Evolutionary conservation across 1,139 yeast species (phyloP).

Genomic region (Arxiozyma bovina): DNA sequence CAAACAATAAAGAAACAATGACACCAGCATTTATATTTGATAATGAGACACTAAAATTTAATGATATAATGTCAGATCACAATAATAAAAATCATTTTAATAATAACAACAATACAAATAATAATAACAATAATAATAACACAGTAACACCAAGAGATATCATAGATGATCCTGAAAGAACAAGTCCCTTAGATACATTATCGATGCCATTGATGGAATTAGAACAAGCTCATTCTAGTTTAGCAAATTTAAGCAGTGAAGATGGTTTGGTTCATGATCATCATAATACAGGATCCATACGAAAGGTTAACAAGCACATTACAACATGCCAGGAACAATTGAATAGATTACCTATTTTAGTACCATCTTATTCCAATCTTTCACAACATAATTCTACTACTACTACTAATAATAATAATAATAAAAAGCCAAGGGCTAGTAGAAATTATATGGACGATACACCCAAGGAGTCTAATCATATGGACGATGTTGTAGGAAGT

Average conservation of each 20-base stretch:
- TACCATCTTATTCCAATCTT: slow-evolving; percentile 1
- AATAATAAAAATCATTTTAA: slow-evolving; percentile 5
- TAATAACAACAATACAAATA: neutral
- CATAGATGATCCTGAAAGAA: slow-evolving; percentile 22
- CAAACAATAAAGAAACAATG: neutral
- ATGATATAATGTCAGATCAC: neutral
- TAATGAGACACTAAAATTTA: neutral
- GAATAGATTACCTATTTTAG: slow-evolving; percentile 10
- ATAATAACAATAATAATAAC: slow-evolving; percentile 3
- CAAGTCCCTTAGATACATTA: slow-evolving; percentile 28
- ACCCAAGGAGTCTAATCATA: neutral
- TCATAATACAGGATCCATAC: neutral
- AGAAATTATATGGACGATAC: neutral
- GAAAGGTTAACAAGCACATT: neutral
- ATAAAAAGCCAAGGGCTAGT: neutral
- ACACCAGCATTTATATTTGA: slow-evolving; percentile 1
- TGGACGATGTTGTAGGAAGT: slow-evolving; percentile 4
- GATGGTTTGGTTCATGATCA: neutral
- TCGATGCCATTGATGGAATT: slow-evolving; percentile 28
- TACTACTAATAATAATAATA: neutral
- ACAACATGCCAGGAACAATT: slow-evolving; percentile 12
- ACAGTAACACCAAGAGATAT: slow-evolving; percentile 7
- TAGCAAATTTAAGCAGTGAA: slow-evolving; percentile 8
- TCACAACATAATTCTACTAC: neutral
- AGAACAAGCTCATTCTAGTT: slow-evolving; percentile 11